phyloP scores from a whole-genome alignment of 2,329 filamentous ascomycete genomes.

The Mycosphaerella sp. region DNA sequence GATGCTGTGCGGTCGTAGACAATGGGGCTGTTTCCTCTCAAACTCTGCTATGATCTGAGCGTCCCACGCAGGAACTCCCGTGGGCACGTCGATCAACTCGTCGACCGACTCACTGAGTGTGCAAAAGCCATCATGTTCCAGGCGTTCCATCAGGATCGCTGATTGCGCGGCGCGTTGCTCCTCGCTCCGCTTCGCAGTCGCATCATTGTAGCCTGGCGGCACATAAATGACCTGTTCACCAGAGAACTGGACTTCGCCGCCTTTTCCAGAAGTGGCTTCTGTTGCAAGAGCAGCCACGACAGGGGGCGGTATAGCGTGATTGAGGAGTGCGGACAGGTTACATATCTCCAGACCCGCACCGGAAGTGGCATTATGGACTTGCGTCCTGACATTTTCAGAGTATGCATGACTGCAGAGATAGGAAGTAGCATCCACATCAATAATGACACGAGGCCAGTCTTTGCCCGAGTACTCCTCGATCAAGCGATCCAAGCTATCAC shows the following conservation, averaged over 20 bases:
- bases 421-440: slow-evolving; percentile 17
- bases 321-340: slow-evolving; percentile 13
- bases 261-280: slow-evolving; percentile 8
- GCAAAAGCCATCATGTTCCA: slow-evolving; percentile 10
- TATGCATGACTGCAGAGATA: slow-evolving; percentile 18
- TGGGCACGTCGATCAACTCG: not conserved
- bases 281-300: slow-evolving; percentile 17
- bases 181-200: not conserved
- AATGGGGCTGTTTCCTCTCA: slow-evolving; percentile 4
- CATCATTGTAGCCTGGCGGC: slow-evolving; percentile 10
- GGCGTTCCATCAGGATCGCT: slow-evolving; percentile 2
- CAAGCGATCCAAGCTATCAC: slow-evolving; percentile 17
- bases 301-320: slow-evolving; percentile 12
- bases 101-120: slow-evolving; percentile 7
- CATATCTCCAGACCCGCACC: slow-evolving; percentile 12
- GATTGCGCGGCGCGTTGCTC: not conserved
- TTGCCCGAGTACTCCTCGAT: slow-evolving; percentile 17
- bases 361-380: slow-evolving; percentile 12
- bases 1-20: slow-evolving; percentile 1
- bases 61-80: slow-evolving; percentile 4
- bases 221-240: slow-evolving; percentile 19
- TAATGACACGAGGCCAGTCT: slow-evolving; percentile 20
- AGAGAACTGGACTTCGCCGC: slow-evolving; percentile 14
- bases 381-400: slow-evolving; percentile 12
- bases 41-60: slow-evolving; percentile 9